phyloP scores from a whole-genome alignment of 2,329 filamentous ascomycete species.

The Arthroderma sp. region DNA sequence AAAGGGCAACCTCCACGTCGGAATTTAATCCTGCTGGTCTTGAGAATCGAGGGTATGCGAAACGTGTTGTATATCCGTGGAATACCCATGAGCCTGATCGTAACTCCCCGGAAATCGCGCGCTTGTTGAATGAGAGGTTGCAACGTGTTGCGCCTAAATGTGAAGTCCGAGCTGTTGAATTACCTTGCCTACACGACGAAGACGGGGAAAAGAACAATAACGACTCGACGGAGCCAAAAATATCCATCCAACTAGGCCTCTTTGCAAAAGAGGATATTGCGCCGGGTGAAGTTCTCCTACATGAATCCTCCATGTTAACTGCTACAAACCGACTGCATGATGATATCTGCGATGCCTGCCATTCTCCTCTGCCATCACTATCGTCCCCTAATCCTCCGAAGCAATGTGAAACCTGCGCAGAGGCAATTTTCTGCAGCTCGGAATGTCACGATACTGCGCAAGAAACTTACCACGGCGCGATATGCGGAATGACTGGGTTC shows the following conservation, averaged over 20 bases:
- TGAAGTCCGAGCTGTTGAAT: constrained; percentile 58
- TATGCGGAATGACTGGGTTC: constrained; percentile 42
- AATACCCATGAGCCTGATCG: constrained; percentile 48
- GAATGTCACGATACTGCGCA: constrained; percentile 44
- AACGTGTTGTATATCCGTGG: constrained; percentile 50
- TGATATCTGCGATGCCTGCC: constrained; percentile 79
- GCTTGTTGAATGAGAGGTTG: constrained; percentile 59
- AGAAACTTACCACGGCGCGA: constrained; percentile 43
- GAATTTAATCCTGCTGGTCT: constrained; percentile 20
- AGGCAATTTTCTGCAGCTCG: constrained; percentile 48
- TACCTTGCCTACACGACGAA: constrained; percentile 54
- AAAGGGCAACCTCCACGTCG: constrained; percentile 13
- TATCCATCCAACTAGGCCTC: constrained; percentile 64
- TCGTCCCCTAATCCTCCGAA: constrained; percentile 25
- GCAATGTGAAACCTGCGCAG: constrained; percentile 42
- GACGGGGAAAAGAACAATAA: constrained; percentile 9
- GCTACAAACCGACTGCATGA: constrained; percentile 82
- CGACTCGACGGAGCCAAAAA: constrained; percentile 20
- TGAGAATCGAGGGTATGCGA: constrained; percentile 27
- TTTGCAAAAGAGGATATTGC: constrained; percentile 74
- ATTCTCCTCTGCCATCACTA: constrained; percentile 54
- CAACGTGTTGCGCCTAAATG: constrained; percentile 62
- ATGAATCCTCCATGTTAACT: constrained; percentile 75
- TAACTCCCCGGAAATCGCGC: constrained; percentile 42
- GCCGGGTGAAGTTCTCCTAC: constrained; percentile 62